These are phyloP conservation scores for Tuber magnatum DNA, from an alignment of 495 filamentous ascomycete species.

Conservation along the genomic window DNA sequence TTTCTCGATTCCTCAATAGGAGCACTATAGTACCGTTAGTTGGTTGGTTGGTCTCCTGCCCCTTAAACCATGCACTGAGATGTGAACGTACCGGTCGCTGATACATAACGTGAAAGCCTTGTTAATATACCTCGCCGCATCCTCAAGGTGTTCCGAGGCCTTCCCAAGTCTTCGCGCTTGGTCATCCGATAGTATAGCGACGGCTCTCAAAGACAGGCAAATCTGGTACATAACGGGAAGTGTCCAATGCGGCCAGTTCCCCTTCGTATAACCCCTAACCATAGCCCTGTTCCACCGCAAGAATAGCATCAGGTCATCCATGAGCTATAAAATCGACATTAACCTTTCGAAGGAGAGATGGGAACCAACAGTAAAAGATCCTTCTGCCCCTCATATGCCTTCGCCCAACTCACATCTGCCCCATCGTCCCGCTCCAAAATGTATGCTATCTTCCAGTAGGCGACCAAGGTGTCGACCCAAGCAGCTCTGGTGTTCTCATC, in stretches of 20 bases:
- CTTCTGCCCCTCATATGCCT: slow-evolving; percentile 79
- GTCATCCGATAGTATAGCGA: slow-evolving; percentile 81
- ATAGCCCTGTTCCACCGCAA: slow-evolving; percentile 18
- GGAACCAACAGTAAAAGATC: slow-evolving; percentile 60
- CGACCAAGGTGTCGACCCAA: slow-evolving; percentile 75
- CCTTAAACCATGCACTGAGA: not conserved
- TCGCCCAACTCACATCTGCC: slow-evolving; percentile 51
- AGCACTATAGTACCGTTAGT: slow-evolving; percentile 50
- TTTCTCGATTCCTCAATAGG: slow-evolving; percentile 84
- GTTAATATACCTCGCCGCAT: slow-evolving; percentile 80
- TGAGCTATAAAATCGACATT: slow-evolving; percentile 71
- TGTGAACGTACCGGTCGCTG: slow-evolving; percentile 64
- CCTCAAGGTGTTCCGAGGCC: slow-evolving; percentile 59
- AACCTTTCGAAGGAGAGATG: slow-evolving; percentile 46
- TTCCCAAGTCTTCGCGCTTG: slow-evolving; percentile 47
- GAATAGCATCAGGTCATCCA: not conserved
- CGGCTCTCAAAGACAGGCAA: slow-evolving; percentile 73
- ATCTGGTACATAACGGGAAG: slow-evolving; percentile 78
- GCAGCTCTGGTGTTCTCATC: slow-evolving; percentile 42
- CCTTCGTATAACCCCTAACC: slow-evolving; percentile 52
- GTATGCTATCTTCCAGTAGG: slow-evolving; percentile 73
- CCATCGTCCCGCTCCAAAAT: slow-evolving; percentile 53
- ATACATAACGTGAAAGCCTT: slow-evolving; percentile 81
- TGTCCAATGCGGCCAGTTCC: slow-evolving; percentile 73
- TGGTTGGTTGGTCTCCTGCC: not conserved